These are phyloP conservation scores for Trichosporon inkin DNA, from an alignment of 1,284 basidiomycete genomes.

Conservation along the genomic window DNA sequence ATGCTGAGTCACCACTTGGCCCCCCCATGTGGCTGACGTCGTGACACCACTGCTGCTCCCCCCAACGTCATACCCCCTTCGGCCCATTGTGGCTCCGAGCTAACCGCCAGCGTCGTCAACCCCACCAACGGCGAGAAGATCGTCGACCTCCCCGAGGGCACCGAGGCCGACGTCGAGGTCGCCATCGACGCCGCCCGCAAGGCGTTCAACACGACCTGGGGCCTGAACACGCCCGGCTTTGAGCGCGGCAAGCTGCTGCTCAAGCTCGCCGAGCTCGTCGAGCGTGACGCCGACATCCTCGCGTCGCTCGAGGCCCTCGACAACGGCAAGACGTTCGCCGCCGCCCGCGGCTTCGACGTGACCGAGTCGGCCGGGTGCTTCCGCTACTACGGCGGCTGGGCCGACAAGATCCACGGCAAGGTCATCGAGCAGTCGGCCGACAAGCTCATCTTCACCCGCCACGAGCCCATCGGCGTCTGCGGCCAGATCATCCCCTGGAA, in stretches of 20 bases:
- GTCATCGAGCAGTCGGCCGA: constrained; percentile 59
- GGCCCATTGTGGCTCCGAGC: background rate
- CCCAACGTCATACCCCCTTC: background rate
- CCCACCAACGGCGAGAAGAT: constrained; percentile 71
- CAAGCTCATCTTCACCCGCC: constrained; percentile 63
- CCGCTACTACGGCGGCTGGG: constrained; percentile 58
- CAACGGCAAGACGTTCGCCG: constrained; percentile 66
- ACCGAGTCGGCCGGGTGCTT: constrained; percentile 59
- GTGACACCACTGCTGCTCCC: background rate
- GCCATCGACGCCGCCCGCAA: constrained; percentile 73
- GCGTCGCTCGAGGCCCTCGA: constrained; percentile 76
- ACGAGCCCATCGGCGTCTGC: constrained; percentile 88
- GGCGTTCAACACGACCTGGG: constrained; percentile 72
- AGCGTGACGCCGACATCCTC: constrained; percentile 65
- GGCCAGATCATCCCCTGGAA: constrained; percentile 76
- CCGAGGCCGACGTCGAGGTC: constrained; percentile 63
- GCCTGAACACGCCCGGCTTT: constrained; percentile 56
- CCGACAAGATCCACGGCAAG: constrained; percentile 80
- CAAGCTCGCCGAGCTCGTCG: constrained; percentile 72
- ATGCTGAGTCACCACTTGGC: constrained; percentile 3
- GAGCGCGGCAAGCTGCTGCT: constrained; percentile 60
- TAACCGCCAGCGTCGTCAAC: constrained; percentile 62
- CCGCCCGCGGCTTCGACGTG: constrained; percentile 70
- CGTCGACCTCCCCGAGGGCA: constrained; percentile 65
- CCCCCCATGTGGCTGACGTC: background rate